These are phyloP conservation scores for Plantago major DNA, from an alignment of 257 asterid genomes.

Conservation along the genomic window DNA sequence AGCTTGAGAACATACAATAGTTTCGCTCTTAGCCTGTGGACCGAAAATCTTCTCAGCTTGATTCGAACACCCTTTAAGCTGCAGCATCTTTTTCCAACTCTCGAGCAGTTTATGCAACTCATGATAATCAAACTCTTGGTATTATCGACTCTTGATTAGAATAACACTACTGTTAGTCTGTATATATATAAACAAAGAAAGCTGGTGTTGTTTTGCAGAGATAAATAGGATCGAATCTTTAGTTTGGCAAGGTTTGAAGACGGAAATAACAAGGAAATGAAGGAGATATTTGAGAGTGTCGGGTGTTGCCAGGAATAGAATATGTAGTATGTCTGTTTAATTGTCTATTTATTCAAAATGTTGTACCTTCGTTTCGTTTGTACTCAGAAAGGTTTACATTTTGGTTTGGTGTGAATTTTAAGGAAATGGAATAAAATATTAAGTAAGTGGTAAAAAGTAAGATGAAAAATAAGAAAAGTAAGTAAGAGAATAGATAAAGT, in stretches of 20 bases:
- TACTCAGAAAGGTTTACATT: too few species aligned
- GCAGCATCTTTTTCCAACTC: slow-evolving; percentile 28
- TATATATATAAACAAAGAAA: too few species aligned
- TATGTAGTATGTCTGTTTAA: too few species aligned
- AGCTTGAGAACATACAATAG: slow-evolving; percentile 29
- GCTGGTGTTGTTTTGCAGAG: neutral
- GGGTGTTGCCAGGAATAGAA: slow-evolving; percentile 5
- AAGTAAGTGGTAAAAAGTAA: too few species aligned
- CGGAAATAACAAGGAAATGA: slow-evolving; percentile 15
- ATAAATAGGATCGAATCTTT: neutral
- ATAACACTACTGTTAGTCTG: too few species aligned
- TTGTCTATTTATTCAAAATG: neutral
- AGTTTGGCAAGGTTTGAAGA: neutral
- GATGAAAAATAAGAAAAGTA: too few species aligned
- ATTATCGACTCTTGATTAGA: too few species aligned
- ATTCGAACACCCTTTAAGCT: slow-evolving; percentile 38
- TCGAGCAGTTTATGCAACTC: slow-evolving; percentile 29
- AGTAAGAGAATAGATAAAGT: too few species aligned
- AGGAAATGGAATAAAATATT: too few species aligned
- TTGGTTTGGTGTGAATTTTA: too few species aligned
- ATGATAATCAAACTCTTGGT: neutral
- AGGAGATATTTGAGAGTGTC: neutral
- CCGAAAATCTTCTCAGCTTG: slow-evolving; percentile 35
- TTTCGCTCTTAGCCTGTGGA: slow-evolving; percentile 32
- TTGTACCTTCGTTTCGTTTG: slow-evolving; percentile 7